Conservation (phyloP, 495 filamentous ascomycete species). For the Penicillium subrubescens region DNA sequence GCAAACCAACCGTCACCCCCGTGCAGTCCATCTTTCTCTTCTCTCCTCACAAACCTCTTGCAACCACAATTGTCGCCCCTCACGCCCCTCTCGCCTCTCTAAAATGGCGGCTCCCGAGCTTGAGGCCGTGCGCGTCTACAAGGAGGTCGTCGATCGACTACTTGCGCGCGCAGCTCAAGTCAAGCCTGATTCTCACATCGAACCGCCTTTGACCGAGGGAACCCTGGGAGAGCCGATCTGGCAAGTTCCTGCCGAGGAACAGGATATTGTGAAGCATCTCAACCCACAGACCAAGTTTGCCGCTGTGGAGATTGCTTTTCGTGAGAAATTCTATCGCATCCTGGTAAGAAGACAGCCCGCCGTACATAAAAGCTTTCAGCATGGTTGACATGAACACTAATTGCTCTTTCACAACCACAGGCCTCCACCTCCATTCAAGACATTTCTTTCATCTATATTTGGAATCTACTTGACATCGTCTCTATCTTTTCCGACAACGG, state of each 20-base stretch:
- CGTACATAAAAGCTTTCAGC: not conserved
- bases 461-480: conserved; percentile 91
- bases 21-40: not conserved
- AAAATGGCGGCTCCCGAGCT: conserved; percentile 56
- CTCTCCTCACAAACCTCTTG: not conserved
- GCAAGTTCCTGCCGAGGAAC: conserved; percentile 34
- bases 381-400: conserved; percentile 15
- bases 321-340: conserved; percentile 73
- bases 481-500: conserved; percentile 81
- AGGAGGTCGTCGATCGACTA: conserved; percentile 58
- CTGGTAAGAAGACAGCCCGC: conserved; percentile 60
- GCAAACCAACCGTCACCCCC: conserved; percentile 18
- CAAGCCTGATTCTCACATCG: conserved; percentile 68
- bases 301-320: conserved; percentile 75
- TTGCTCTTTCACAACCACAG: conserved; percentile 41
- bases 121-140: conserved; percentile 58
- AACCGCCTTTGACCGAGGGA: conserved; percentile 71
- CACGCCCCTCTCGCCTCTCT: conserved; percentile 4
- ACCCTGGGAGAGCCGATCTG: conserved; percentile 45
- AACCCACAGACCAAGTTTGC: conserved; percentile 57
- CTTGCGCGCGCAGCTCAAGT: conserved; percentile 63
- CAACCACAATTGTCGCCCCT: conserved; percentile 1
- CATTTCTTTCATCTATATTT: conserved; percentile 75
- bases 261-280: conserved; percentile 26
- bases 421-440: conserved; percentile 70